Conservation (phyloP, 768 basidiomycete species). For the Gautieria morchelliformis region DNA sequence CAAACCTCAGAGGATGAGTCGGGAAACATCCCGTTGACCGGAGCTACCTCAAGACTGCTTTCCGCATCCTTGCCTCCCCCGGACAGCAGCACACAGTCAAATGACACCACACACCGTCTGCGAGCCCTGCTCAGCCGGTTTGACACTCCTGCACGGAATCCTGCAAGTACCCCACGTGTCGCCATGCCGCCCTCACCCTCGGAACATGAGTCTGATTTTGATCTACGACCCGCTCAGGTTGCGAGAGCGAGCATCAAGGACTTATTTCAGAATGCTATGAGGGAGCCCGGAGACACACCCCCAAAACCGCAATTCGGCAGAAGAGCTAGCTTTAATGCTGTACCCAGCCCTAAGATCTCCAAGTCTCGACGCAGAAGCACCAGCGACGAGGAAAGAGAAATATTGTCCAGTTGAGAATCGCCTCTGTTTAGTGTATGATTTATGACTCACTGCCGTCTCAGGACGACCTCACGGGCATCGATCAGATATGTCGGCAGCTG, state of each 20-base stretch:
- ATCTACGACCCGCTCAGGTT: conserved; percentile 39
- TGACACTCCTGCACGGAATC: not conserved
- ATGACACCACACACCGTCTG: conserved; percentile 6
- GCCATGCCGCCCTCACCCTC: conserved; percentile 24
- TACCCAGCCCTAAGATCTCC: conserved; percentile 38
- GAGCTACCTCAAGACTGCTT: not conserved
- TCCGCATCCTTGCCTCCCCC: conserved; percentile 5
- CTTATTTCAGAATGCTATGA: conserved; percentile 56
- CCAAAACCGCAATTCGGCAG: conserved; percentile 32
- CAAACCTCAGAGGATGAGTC: conserved; percentile 6
- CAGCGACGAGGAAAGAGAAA: conserved; percentile 61
- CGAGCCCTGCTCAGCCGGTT: conserved; percentile 1
- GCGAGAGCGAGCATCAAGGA: conserved; percentile 52
- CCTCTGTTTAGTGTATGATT: conserved; percentile 6
- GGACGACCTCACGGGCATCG: conserved; percentile 19
- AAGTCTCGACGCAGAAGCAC: conserved; percentile 49
- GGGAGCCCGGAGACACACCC: conserved; percentile 57
- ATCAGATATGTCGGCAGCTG: conserved; percentile 36
- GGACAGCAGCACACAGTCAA: conserved; percentile 1
- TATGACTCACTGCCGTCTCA: conserved; percentile 13
- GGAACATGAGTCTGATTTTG: conserved; percentile 51
- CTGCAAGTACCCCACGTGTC: conserved; percentile 16
- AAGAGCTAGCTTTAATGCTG: conserved; percentile 18
- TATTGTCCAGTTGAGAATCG: conserved; percentile 36
- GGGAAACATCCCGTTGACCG: not conserved